A percentile compares a stretch with the other conserved stretches of the same genome.
Evolutionary conservation across 1,284 basidiomycete species (phyloP).

Genomic region (Acaromyces ingoldii): DNA sequence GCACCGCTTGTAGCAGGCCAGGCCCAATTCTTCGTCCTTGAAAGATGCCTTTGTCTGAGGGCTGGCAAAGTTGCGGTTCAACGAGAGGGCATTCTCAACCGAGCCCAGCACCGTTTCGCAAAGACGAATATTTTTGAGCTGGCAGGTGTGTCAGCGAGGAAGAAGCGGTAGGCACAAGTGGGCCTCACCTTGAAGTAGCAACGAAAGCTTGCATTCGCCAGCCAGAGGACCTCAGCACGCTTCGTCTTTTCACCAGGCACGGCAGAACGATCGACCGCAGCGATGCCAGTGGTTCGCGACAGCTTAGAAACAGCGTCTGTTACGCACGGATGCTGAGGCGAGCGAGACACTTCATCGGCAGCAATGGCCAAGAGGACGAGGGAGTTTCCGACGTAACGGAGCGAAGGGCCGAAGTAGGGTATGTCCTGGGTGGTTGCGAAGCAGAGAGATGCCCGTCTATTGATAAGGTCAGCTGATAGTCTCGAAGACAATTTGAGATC

Average conservation of each 20-base stretch:
- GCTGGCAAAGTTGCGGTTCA: conserved; percentile 22
- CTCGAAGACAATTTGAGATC: too few relatives aligned
- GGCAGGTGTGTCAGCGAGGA: background rate
- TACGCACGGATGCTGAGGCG: background rate
- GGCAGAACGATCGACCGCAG: conserved; percentile 45
- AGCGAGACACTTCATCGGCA: background rate
- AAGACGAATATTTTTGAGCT: conserved; percentile 52
- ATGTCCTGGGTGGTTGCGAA: conserved; percentile 6
- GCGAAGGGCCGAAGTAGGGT: conserved; percentile 8
- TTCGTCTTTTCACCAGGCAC: conserved; percentile 34
- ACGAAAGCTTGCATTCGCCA: conserved; percentile 47
- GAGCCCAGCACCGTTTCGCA: conserved; percentile 55
- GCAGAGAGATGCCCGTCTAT: too few relatives aligned
- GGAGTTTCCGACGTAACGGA: conserved; percentile 4
- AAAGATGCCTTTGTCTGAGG: conserved; percentile 3
- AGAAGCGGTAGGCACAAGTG: background rate
- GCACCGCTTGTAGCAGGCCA: conserved; percentile 47
- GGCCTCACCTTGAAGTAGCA: conserved; percentile 39
- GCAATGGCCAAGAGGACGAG: background rate
- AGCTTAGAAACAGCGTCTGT: conserved; percentile 47
- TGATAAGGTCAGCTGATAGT: too few relatives aligned
- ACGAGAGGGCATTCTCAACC: conserved; percentile 50
- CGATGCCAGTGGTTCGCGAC: conserved; percentile 43
- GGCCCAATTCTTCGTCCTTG: conserved; percentile 25
- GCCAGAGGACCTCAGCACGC: conserved; percentile 40